These are phyloP conservation scores for Solanum piurae DNA, from an alignment of 257 asterid genomes.

Conservation along the genomic window DNA sequence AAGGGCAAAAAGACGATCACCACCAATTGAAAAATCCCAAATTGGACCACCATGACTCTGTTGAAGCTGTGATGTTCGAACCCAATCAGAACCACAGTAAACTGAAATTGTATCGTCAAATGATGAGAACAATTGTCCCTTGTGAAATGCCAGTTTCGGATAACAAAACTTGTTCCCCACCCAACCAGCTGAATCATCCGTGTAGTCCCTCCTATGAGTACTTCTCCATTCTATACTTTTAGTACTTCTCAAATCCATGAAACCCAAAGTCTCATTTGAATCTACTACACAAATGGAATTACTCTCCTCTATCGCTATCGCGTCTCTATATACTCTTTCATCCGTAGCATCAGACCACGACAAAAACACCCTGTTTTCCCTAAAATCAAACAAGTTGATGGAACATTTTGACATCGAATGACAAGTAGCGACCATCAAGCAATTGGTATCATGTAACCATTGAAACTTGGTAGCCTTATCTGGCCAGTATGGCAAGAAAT, in stretches of 20 bases:
- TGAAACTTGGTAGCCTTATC: conserved; percentile 68
- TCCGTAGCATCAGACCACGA: no score
- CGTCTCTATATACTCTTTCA: conserved; percentile 32
- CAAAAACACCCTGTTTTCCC: no score
- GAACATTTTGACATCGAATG: no score
- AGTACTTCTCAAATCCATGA: conserved; percentile 56
- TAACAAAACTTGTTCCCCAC: conserved; percentile 22
- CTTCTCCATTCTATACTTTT: not conserved
- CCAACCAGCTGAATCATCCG: no score
- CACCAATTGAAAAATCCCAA: conserved; percentile 78
- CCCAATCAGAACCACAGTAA: conserved; percentile 74
- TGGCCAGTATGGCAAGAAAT: conserved; percentile 31
- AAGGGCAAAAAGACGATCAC: conserved; percentile 33
- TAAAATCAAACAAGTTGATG: conserved; percentile 60
- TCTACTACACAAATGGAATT: conserved; percentile 35
- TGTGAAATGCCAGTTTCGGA: conserved; percentile 68
- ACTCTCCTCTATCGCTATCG: conserved; percentile 24
- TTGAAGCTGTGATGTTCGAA: conserved; percentile 47
- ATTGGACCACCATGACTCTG: conserved; percentile 67
- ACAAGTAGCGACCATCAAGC: conserved; percentile 22
- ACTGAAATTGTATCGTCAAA: conserved; percentile 74
- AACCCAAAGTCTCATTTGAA: conserved; percentile 75
- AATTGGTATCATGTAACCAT: conserved; percentile 55
- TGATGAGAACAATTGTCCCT: conserved; percentile 69
- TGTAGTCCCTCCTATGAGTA: not conserved